phyloP scores from a whole-genome alignment of 1,284 basidiomycete genomes.

The Cryptococcus hybrid region DNA sequence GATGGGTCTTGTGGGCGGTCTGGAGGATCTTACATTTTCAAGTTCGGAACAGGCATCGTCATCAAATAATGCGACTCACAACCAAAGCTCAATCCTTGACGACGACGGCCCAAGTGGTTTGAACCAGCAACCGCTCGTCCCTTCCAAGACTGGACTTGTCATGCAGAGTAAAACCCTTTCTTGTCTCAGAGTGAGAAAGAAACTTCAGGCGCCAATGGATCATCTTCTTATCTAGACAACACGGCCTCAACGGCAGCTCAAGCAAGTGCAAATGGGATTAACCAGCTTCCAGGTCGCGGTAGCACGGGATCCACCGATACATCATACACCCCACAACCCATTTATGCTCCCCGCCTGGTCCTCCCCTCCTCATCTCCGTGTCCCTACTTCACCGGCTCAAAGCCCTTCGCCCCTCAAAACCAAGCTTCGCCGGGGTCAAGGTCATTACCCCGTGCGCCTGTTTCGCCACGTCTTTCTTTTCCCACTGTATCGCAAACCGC shows the following conservation, averaged over 20 bases:
- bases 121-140: constrained; percentile 11
- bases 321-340: constrained; percentile 1
- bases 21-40: constrained; percentile 13
- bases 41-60: background rate
- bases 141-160: constrained; percentile 20
- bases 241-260: background rate
- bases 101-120: constrained; percentile 4
- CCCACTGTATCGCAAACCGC: too few relatives aligned
- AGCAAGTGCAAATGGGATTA: constrained; percentile 4
- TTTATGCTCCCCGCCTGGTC: constrained; percentile 60
- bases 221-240: background rate
- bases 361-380: constrained; percentile 40
- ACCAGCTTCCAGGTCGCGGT: too few relatives aligned
- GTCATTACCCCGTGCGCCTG: constrained; percentile 11
- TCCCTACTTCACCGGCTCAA: constrained; percentile 4
- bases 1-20: constrained; percentile 4
- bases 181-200: constrained; percentile 68
- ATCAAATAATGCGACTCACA: background rate
- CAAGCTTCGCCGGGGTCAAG: constrained; percentile 4
- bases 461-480: too few relatives aligned
- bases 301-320: constrained; percentile 20
- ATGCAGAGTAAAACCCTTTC: constrained; percentile 47
- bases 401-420: background rate
- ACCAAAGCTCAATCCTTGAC: constrained; percentile 9
- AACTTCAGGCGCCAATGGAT: constrained; percentile 25